Conservation (phyloP, 345 rosid species). For the Salix suchowensis region DNA sequence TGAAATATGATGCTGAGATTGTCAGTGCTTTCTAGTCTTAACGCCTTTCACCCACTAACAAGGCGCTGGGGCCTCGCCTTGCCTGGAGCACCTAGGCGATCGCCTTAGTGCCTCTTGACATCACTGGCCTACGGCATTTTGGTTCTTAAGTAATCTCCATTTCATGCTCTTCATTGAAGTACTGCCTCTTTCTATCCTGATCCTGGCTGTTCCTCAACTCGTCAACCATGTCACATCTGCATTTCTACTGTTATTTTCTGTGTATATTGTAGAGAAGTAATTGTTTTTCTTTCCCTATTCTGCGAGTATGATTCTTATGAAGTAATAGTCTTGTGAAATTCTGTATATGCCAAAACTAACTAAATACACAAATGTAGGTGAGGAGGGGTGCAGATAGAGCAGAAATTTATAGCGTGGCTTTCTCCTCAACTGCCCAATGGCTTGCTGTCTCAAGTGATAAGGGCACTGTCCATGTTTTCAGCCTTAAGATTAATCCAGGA, state of each 20-base stretch:
- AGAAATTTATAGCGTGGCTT: slow-evolving; percentile 90
- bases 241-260: neutral
- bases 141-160: neutral
- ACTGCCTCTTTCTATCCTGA: neutral
- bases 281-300: neutral
- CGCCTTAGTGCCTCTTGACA: no score
- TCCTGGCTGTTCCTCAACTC: neutral
- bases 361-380: slow-evolving; percentile 38
- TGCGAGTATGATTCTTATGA: neutral
- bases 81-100: no score
- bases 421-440: slow-evolving; percentile 83
- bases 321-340: neutral
- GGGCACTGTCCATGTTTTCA: slow-evolving; percentile 93
- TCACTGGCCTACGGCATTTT: neutral
- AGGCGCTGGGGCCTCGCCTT: no score
- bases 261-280: neutral
- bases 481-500: slow-evolving; percentile 70
- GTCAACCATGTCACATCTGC: no score
- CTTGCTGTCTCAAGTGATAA: slow-evolving; percentile 97
- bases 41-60: no score
- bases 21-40: neutral
- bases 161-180: neutral
- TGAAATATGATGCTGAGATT: neutral
- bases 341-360: neutral
- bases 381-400: slow-evolving; percentile 99